Percentiles rank a stretch among this genome's conserved stretches.
phyloP scores from a whole-genome alignment of 1,284 basidiomycete genomes.

The Phenoliferia sp. region DNA sequence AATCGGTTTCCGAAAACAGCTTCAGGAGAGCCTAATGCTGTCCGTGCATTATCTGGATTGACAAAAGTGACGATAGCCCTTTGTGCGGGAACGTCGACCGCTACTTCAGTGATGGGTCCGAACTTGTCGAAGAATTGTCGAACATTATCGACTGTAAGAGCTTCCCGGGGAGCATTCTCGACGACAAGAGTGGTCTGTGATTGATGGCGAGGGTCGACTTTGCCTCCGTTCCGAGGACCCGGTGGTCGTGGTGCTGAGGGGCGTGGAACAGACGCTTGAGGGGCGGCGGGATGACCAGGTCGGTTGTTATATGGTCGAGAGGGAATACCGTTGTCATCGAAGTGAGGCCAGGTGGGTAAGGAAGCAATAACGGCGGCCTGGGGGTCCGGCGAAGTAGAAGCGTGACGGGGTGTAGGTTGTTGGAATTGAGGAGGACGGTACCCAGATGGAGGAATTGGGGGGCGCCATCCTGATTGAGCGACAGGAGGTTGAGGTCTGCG shows the following conservation, averaged over 20 bases:
- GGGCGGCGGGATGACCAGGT: background rate
- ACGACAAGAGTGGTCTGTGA: constrained; percentile 45
- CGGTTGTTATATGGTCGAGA: background rate
- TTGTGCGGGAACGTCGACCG: constrained; percentile 71
- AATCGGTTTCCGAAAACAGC: constrained; percentile 91
- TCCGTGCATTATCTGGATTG: constrained; percentile 75
- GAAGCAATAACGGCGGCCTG: background rate
- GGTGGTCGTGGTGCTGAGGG: too few species aligned
- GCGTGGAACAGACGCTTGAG: background rate
- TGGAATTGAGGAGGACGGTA: background rate
- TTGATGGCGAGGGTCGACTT: background rate
- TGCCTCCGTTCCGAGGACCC: too few species aligned
- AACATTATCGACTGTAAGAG: constrained; percentile 69
- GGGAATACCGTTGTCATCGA: background rate
- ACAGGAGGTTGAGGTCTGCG: constrained; percentile 47
- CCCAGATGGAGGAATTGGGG: background rate
- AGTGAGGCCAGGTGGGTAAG: background rate
- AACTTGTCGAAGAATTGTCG: constrained; percentile 89
- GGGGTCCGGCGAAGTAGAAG: background rate
- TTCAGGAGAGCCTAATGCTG: constrained; percentile 86
- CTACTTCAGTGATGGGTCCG: constrained; percentile 87
- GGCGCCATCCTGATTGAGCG: background rate
- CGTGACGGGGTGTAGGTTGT: background rate
- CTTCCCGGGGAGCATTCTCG: constrained; percentile 84
- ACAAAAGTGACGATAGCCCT: constrained; percentile 79